phyloP scores from a whole-genome alignment of 164 flowering plant species.

The Umbilicus rupestris region DNA sequence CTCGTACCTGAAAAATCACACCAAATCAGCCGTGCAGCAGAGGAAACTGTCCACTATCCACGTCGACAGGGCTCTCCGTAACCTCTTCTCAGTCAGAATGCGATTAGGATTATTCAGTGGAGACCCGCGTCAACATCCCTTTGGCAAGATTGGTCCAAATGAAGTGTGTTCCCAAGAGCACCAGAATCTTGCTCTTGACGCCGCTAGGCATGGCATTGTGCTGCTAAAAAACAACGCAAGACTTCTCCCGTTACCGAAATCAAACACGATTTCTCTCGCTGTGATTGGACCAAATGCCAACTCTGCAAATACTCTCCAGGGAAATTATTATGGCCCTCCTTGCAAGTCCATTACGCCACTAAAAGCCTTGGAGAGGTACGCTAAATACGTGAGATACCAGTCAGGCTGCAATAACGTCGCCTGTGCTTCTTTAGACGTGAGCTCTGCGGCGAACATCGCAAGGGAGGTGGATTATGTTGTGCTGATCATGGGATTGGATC shows the following conservation, averaged over 20 bases:
- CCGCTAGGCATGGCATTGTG: constrained; percentile 56
- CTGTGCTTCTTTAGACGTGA: constrained; percentile 33
- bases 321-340: constrained; percentile 63
- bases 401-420: constrained; percentile 46
- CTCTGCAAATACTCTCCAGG: constrained; percentile 31
- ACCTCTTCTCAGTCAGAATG: constrained; percentile 70
- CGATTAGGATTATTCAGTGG: constrained; percentile 79
- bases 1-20: constrained; percentile 34
- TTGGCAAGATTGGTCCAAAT: constrained; percentile 30
- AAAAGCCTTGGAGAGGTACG: constrained; percentile 38
- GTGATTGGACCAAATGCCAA: constrained; percentile 79
- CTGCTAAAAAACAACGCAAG: constrained; percentile 45
- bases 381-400: constrained; percentile 19
- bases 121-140: constrained; percentile 33
- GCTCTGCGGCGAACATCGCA: constrained; percentile 47
- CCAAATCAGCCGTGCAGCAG: constrained; percentile 53
- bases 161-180: constrained; percentile 44
- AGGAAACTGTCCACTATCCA: constrained; percentile 34
- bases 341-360: constrained; percentile 43
- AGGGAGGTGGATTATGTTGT: constrained; percentile 47
- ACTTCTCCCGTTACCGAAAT: constrained; percentile 52
- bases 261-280: constrained; percentile 29
- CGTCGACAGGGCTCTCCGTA: constrained; percentile 64
- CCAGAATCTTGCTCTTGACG: constrained; percentile 54
- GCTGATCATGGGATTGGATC: constrained; percentile 75